Conservation (phyloP, 208 protist species). For the Acanthamoeba rhysodes region DNA sequence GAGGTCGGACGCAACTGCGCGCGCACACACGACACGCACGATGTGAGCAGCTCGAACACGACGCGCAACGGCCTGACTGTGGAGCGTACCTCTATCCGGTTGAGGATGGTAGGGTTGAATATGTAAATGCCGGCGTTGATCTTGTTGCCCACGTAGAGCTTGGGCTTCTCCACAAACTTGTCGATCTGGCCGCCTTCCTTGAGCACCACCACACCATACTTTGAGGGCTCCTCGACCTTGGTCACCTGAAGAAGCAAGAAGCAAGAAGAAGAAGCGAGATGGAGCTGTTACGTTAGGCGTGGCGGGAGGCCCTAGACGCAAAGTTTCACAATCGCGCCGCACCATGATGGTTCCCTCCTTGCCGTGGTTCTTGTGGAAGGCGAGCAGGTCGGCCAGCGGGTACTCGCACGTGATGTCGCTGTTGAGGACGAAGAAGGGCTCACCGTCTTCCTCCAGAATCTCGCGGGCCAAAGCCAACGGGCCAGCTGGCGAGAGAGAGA, state of each 20-base stretch:
- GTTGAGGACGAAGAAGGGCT: constrained; percentile 99
- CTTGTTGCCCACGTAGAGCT: constrained; percentile 96
- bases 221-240: constrained; percentile 97
- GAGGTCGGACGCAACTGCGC: constrained; percentile 93
- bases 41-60: not conserved
- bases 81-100: constrained; percentile 93
- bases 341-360: constrained; percentile 98
- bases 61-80: not conserved
- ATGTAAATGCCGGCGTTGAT: constrained; percentile 99
- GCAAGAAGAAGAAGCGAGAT: not conserved
- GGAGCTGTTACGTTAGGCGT: not conserved
- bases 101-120: constrained; percentile 96
- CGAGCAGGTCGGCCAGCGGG: constrained; percentile 95
- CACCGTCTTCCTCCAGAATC: constrained; percentile 89
- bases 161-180: constrained; percentile 87
- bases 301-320: not conserved
- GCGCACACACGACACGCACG: not conserved
- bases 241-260: constrained; percentile 82
- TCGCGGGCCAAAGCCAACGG: constrained; percentile 96
- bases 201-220: constrained; percentile 98
- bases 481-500: constrained; percentile 91
- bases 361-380: constrained; percentile 96
- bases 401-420: constrained; percentile 98
- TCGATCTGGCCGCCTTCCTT: constrained; percentile 93
- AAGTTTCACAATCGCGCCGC: too few relatives aligned